Conservation (phyloP, 495 filamentous ascomycete genomes). For the Hapsidospora chrysogenum region DNA sequence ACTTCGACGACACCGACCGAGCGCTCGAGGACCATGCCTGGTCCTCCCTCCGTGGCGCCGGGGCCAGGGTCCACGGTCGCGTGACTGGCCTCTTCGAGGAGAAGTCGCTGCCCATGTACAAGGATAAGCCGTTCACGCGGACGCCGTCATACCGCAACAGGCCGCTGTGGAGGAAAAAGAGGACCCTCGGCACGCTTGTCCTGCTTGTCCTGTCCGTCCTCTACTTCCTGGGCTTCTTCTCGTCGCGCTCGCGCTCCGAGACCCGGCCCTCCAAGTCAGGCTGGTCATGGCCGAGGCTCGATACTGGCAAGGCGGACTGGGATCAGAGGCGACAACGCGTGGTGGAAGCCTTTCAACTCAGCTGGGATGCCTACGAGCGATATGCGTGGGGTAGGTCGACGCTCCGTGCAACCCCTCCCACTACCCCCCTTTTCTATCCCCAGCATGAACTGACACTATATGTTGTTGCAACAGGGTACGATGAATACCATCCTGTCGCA, state of each 20-base stretch:
- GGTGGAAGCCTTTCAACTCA: slow-evolving; percentile 74
- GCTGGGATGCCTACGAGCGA: slow-evolving; percentile 83
- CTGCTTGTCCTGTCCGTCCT: slow-evolving; percentile 33
- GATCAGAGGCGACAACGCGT: slow-evolving; percentile 60
- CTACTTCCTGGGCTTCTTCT: slow-evolving; percentile 43
- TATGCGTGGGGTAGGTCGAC: slow-evolving; percentile 86
- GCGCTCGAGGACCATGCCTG: slow-evolving; percentile 52
- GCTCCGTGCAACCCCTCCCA: too few relatives aligned
- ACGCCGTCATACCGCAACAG: slow-evolving; percentile 31
- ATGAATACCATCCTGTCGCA: slow-evolving; percentile 69
- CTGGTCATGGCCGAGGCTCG: slow-evolving; percentile 25
- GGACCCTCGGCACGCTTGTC: slow-evolving; percentile 29
- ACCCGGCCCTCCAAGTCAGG: not conserved
- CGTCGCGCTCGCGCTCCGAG: too few relatives aligned
- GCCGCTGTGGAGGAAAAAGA: slow-evolving; percentile 34
- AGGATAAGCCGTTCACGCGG: slow-evolving; percentile 86
- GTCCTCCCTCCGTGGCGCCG: slow-evolving; percentile 28
- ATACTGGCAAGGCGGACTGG: slow-evolving; percentile 46
- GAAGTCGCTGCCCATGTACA: slow-evolving; percentile 77
- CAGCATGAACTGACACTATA: not conserved
- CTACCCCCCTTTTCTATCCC: not conserved
- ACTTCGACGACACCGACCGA: slow-evolving; percentile 51
- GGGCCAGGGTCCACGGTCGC: slow-evolving; percentile 22
- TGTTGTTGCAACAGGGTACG: slow-evolving; percentile 40
- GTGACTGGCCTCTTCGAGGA: slow-evolving; percentile 24